Conservation (phyloP, 2,329 filamentous ascomycete genomes). For the Aspergillus floridensis region DNA sequence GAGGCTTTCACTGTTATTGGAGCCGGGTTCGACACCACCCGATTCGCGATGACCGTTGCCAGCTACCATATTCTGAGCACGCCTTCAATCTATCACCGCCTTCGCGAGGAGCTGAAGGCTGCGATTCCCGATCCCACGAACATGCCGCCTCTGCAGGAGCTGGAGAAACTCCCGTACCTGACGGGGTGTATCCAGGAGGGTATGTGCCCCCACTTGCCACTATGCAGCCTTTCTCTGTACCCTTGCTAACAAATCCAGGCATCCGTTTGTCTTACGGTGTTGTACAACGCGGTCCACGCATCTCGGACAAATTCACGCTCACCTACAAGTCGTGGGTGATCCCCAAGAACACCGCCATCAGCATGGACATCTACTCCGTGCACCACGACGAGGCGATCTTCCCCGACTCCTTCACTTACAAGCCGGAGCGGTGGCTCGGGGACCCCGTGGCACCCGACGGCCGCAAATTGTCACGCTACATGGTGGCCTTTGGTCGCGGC, state of each 20-base stretch:
- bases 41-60: conserved; percentile 25
- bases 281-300: conserved; percentile 6
- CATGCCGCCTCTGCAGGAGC: conserved; percentile 16
- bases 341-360: conserved; percentile 6
- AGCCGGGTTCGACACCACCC: conserved; percentile 31
- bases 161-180: conserved; percentile 35
- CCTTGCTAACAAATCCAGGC: neutral
- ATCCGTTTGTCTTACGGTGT: conserved; percentile 13
- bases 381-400: conserved; percentile 15
- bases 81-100: conserved; percentile 22
- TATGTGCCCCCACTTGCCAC: neutral
- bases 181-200: conserved; percentile 15
- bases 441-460: conserved; percentile 9
- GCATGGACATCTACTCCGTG: conserved; percentile 13
- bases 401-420: conserved; percentile 11
- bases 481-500: conserved; percentile 12
- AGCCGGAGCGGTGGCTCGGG: conserved; percentile 15
- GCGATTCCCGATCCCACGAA: conserved; percentile 22
- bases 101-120: conserved; percentile 28
- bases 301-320: conserved; percentile 10
- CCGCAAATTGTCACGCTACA: conserved; percentile 9
- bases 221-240: too few species aligned
- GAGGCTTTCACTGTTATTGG: conserved; percentile 29
- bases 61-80: conserved; percentile 32
- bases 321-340: conserved; percentile 12